phyloP scores from a whole-genome alignment of 2,329 filamentous ascomycete species.

The Ophiocordyceps unilateralis region DNA sequence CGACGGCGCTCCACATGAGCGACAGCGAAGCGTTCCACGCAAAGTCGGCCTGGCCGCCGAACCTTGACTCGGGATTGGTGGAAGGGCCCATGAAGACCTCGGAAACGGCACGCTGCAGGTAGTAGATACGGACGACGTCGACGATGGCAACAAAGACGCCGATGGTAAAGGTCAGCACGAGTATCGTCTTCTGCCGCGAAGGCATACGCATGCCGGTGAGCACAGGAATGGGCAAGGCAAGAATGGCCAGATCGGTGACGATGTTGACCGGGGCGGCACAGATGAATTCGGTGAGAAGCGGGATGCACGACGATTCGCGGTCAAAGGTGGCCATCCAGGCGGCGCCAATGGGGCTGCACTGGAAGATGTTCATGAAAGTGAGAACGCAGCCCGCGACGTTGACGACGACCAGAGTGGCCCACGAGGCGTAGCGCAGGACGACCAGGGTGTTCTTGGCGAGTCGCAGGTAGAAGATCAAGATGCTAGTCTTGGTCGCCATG shows the following conservation, averaged over 20 bases:
- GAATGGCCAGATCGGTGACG: constrained; percentile 73
- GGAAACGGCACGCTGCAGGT: constrained; percentile 57
- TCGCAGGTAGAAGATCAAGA: constrained; percentile 76
- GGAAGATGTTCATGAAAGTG: constrained; percentile 74
- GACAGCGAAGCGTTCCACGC: constrained; percentile 65
- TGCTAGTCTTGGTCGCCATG: constrained; percentile 86
- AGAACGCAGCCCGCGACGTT: constrained; percentile 63
- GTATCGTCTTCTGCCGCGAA: constrained; percentile 68
- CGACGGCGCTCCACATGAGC: constrained; percentile 86
- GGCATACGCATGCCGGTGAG: constrained; percentile 75
- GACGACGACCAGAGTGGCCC: constrained; percentile 58
- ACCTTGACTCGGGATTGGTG: constrained; percentile 22
- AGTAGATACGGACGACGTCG: constrained; percentile 79
- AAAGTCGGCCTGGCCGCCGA: constrained; percentile 36
- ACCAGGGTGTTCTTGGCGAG: constrained; percentile 62
- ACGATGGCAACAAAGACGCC: constrained; percentile 79
- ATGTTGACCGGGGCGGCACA: constrained; percentile 81
- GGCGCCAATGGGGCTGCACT: constrained; percentile 60
- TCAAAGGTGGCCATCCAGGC: constrained; percentile 35
- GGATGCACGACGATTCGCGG: constrained; percentile 28
- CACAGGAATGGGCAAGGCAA: constrained; percentile 77
- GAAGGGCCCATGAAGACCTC: constrained; percentile 19
- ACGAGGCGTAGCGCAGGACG: constrained; percentile 67
- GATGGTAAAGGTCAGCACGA: constrained; percentile 72
- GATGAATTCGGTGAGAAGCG: constrained; percentile 44